Evolutionary conservation across 441 rosid species (phyloP).

Genomic region (Croton setiger): DNA sequence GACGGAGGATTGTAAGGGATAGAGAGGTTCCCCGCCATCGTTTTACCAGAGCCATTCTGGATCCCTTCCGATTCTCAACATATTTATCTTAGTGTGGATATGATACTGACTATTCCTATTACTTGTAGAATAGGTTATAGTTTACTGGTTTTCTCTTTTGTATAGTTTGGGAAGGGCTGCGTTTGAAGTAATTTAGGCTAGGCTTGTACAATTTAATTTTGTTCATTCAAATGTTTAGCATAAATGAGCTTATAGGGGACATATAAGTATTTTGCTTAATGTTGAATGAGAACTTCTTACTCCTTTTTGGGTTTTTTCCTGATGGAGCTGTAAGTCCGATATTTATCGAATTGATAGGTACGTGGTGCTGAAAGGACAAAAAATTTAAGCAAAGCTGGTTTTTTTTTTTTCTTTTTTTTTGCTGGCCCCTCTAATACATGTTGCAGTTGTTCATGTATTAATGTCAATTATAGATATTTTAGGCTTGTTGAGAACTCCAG

Average conservation of each 20-base stretch:
- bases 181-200: too few relatives aligned
- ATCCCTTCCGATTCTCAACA: background rate
- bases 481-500: too few relatives aligned
- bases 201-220: background rate
- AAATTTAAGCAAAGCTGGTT: background rate
- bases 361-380: background rate
- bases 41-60: background rate
- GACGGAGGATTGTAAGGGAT: background rate
- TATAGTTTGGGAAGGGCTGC: conserved; percentile 9
- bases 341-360: background rate
- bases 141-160: conserved; percentile 9
- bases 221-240: background rate
- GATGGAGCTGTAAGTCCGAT: background rate
- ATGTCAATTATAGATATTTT: too few relatives aligned
- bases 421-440: too few relatives aligned
- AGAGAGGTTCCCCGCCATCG: background rate
- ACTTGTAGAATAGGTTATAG: background rate
- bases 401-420: background rate
- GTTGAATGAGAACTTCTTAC: background rate
- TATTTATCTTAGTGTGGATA: background rate
- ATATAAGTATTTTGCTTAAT: background rate
- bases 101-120: conserved; percentile 10
- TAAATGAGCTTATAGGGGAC: background rate
- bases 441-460: too few relatives aligned
- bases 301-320: background rate